These are phyloP conservation scores for Petunia secreta DNA, from an alignment of 257 asterid species.

Conservation along the genomic window DNA sequence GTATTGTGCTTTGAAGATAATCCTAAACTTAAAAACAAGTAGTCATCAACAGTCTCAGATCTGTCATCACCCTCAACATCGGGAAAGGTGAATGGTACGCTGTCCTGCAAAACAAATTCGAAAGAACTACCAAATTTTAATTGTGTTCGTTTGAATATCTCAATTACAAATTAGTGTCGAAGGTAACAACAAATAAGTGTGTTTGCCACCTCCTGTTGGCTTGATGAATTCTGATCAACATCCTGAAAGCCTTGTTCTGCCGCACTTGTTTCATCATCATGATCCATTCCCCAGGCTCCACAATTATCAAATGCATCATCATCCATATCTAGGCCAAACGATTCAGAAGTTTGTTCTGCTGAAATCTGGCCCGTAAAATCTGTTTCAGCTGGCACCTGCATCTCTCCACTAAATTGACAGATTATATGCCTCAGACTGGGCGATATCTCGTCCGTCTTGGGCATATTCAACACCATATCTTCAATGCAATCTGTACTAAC, in stretches of 20 bases:
- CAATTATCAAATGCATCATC: conserved; percentile 52
- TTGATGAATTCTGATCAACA: conserved; percentile 50
- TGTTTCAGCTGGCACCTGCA: conserved; percentile 56
- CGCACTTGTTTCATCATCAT: conserved; percentile 63
- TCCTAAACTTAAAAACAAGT: conserved; percentile 74
- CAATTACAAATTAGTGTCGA: background rate
- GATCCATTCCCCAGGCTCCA: conserved; percentile 67
- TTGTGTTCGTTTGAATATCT: background rate
- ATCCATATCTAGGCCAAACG: conserved; percentile 40
- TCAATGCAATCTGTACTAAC: conserved; percentile 62
- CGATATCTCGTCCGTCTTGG: conserved; percentile 64
- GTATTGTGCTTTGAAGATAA: conserved; percentile 80
- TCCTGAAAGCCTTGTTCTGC: conserved; percentile 57
- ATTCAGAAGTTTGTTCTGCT: conserved; percentile 49
- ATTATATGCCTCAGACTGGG: conserved; percentile 77
- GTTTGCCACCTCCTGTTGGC: conserved; percentile 48
- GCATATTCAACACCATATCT: conserved; percentile 68
- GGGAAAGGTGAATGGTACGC: conserved; percentile 44
- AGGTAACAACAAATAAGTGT: background rate
- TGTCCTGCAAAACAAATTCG: conserved; percentile 48
- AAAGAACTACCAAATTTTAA: conserved; percentile 26
- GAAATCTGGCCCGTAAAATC: conserved; percentile 46
- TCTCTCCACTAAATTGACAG: conserved; percentile 65
- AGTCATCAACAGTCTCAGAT: conserved; percentile 74
- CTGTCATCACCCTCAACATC: conserved; percentile 62